Evolutionary conservation across 2,329 filamentous ascomycete species (phyloP), one percentile per base, ranked within the genome.

Genomic region (Laburnicola sp.): DNA sequence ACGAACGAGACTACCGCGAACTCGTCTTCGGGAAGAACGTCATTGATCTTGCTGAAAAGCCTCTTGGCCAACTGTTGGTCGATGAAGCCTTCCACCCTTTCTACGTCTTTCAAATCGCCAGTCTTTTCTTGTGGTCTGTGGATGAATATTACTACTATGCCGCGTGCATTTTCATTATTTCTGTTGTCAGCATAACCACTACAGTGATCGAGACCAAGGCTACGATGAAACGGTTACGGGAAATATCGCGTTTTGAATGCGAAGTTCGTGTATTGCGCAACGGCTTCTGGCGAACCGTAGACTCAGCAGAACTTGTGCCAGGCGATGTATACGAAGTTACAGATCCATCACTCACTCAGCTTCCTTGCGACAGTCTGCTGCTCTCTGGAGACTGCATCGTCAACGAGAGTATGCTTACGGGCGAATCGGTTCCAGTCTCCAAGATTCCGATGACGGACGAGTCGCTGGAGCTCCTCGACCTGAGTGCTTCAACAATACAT

Each of bases 71-170:
- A 66, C 82, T 99, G 41, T 80, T 99, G 10, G 80, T 96, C 21
- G 93, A 99, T 62, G 94, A 99, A 83, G 91, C 90, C 21, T 91
- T 99, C 65, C 94, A 99, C 69, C 95, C 94, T 0, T 99, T 99
- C 71, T 99, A 99, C 71, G 88, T 99, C 49, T 99, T 99, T 69
- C 94, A 99, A 74, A 87, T 97, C 64, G 93, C 92, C 41, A 97
- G 94, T 77, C 78, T 99, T 59, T 75, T 96, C 35, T 83, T 99
- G 3, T 99, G 94, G 94, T 97, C 93, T 7, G 70, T 97, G 60
- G 94, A 99, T 68, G 82, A 95, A 64, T 99, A 99, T 72, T 99
- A 97, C 71, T 99, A 97, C 76, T 99, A 99, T 73, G 94, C 94
- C 3, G 82, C 86, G 11, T 96, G 92, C 70, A 99, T 99, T 63